Evolutionary conservation across 192 early-diverging fungal genomes (phyloP).

Genomic region (Geranomyces variabilis): DNA sequence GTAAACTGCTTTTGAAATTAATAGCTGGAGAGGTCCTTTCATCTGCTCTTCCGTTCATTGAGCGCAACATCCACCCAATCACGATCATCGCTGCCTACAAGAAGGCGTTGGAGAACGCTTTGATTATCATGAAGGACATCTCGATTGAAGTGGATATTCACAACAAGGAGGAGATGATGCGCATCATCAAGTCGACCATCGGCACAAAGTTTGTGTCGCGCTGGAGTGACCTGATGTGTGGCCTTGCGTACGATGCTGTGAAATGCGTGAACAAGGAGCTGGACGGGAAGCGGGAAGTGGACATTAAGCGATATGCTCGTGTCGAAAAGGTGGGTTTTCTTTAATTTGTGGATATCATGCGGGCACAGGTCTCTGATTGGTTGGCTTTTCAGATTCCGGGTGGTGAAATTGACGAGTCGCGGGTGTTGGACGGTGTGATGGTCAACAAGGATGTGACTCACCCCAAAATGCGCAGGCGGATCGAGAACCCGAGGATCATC

Average conservation of each 20-base stretch:
- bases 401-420: conserved; percentile 94
- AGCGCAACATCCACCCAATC: conserved; percentile 98
- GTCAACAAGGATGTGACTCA: conserved; percentile 99
- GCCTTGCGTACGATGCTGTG: conserved; percentile 94
- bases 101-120: conserved; percentile 89
- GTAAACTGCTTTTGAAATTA: background rate
- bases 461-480: conserved; percentile 90
- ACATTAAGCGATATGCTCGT: conserved; percentile 97
- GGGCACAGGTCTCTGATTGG: background rate
- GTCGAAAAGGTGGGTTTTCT: conserved; percentile 81
- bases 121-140: conserved; percentile 82
- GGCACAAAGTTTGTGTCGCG: conserved; percentile 96
- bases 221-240: conserved; percentile 98
- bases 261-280: conserved; percentile 74
- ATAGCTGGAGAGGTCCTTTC: conserved; percentile 95
- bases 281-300: conserved; percentile 84
- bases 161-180: conserved; percentile 87
- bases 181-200: conserved; percentile 87
- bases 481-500: conserved; percentile 95
- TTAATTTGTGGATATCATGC: background rate
- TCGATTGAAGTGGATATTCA: conserved; percentile 82
- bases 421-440: conserved; percentile 96
- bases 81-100: conserved; percentile 94
- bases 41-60: conserved; percentile 86
- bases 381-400: conserved; percentile 77